Evolutionary conservation across 1,284 basidiomycete genomes (phyloP).

Genomic region (Marasmius oreades): DNA sequence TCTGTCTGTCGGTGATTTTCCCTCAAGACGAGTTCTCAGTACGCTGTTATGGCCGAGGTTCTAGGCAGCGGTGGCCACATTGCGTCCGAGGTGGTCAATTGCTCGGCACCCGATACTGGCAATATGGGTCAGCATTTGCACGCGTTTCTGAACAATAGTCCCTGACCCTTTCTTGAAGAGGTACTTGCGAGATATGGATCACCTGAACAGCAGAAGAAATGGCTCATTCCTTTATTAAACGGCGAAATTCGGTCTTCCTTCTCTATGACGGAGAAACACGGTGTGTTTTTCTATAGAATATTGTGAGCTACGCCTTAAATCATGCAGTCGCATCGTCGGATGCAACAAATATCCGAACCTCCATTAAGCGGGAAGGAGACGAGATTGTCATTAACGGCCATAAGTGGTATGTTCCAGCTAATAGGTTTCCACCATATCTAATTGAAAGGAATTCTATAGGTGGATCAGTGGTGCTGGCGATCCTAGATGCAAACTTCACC

Average conservation of each 20-base stretch:
- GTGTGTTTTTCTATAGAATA: slow-evolving; percentile 39
- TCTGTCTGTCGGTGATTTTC: not conserved
- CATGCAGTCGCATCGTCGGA: slow-evolving; percentile 86
- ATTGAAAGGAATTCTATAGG: slow-evolving; percentile 38
- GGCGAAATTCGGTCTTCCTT: slow-evolving; percentile 94
- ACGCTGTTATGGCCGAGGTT: slow-evolving; percentile 95
- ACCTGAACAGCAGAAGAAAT: slow-evolving; percentile 86
- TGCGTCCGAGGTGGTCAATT: slow-evolving; percentile 87
- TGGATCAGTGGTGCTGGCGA: slow-evolving; percentile 98
- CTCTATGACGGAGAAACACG: slow-evolving; percentile 91
- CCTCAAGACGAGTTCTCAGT: slow-evolving; percentile 42
- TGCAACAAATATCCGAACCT: slow-evolving; percentile 93
- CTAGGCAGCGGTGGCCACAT: slow-evolving; percentile 82
- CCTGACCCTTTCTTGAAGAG: slow-evolving; percentile 51
- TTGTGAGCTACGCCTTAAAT: slow-evolving; percentile 11
- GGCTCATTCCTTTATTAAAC: slow-evolving; percentile 85
- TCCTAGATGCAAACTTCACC: slow-evolving; percentile 84
- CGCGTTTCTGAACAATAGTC: slow-evolving; percentile 1
- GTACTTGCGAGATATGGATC: slow-evolving; percentile 93
- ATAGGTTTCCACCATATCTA: no score
- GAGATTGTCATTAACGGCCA: slow-evolving; percentile 94
- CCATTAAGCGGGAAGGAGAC: slow-evolving; percentile 81
- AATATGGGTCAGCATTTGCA: slow-evolving; percentile 75
- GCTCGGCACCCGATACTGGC: slow-evolving; percentile 93
- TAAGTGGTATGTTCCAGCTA: slow-evolving; percentile 71